A percentile compares a stretch with the other conserved stretches of the same genome.
Conservation (phyloP, 352 stramenopile genomes). For the Pythium brachiatum region DNA sequence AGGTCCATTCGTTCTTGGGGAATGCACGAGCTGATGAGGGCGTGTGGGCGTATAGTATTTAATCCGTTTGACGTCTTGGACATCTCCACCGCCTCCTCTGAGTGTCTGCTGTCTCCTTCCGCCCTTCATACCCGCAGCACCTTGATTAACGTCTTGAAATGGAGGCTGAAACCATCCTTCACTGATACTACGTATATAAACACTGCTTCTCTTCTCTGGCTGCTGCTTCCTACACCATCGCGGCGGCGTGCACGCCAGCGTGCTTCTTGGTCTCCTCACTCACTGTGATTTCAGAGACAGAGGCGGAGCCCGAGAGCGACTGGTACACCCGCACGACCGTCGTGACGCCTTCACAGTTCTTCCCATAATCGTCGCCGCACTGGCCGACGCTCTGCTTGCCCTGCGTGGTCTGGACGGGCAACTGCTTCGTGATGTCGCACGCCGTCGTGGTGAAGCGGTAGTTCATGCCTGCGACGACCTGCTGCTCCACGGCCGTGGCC, state of each 20-base stretch:
- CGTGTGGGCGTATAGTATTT: slow-evolving; percentile 3
- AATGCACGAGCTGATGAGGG: not conserved
- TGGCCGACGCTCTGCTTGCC: slow-evolving; percentile 10
- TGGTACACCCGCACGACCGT: slow-evolving; percentile 28
- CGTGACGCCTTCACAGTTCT: slow-evolving; percentile 8
- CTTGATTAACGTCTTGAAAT: too few relatives aligned
- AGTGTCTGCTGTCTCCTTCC: too few relatives aligned
- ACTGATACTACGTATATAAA: too few relatives aligned
- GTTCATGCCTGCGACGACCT: slow-evolving; percentile 32
- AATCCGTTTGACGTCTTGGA: slow-evolving; percentile 5
- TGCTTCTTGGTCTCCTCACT: not conserved
- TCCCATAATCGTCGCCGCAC: slow-evolving; percentile 3
- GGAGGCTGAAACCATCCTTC: too few relatives aligned
- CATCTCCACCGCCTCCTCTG: too few relatives aligned
- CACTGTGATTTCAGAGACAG: slow-evolving; percentile 18
- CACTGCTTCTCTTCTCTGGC: too few relatives aligned
- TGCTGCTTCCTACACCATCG: not conserved
- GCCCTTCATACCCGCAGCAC: too few relatives aligned
- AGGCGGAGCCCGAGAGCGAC: slow-evolving; percentile 18
- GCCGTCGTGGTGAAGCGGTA: slow-evolving; percentile 28
- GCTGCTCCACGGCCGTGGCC: slow-evolving; percentile 20
- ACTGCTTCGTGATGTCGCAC: slow-evolving; percentile 19
- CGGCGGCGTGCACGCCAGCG: slow-evolving; percentile 5
- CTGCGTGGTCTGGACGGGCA: not conserved
- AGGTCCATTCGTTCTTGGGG: not conserved